Evolutionary conservation across 805 yeast species (phyloP).

Genomic region (Cyberlindnera galapagoensis): DNA sequence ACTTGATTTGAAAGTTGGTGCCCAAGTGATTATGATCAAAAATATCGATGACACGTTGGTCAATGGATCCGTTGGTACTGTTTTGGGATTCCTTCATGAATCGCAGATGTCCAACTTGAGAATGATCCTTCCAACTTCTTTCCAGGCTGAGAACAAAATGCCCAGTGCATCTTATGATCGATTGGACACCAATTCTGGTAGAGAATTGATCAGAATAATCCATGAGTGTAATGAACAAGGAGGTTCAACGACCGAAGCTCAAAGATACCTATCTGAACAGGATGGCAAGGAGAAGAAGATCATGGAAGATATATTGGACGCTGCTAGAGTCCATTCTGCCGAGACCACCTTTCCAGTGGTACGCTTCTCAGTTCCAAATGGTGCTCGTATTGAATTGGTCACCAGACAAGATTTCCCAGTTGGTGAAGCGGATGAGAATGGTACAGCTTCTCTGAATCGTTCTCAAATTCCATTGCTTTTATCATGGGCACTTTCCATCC

Average conservation of each 20-base stretch:
- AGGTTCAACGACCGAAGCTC: constrained; percentile 23
- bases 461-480: constrained; percentile 62
- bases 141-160: neutral
- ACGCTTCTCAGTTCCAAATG: constrained; percentile 34
- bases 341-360: constrained; percentile 35
- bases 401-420: constrained; percentile 12
- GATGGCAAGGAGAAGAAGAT: neutral
- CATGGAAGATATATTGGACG: neutral
- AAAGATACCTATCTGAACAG: neutral
- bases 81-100: constrained; percentile 35
- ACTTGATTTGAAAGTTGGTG: constrained; percentile 67
- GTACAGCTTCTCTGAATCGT: constrained; percentile 30
- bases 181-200: constrained; percentile 1
- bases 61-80: constrained; percentile 85
- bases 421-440: constrained; percentile 29
- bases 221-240: constrained; percentile 30
- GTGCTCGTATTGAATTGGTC: constrained; percentile 11
- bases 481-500: constrained; percentile 82
- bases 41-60: constrained; percentile 73
- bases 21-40: constrained; percentile 92
- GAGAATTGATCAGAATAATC: neutral
- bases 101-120: constrained; percentile 2
- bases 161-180: neutral
- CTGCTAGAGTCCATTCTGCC: neutral
- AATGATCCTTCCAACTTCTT: too few species aligned